Evolutionary conservation across 2,329 filamentous ascomycete genomes (phyloP), one percentile per base, ranked within the genome.

Genomic region (Xylaria sp.): DNA sequence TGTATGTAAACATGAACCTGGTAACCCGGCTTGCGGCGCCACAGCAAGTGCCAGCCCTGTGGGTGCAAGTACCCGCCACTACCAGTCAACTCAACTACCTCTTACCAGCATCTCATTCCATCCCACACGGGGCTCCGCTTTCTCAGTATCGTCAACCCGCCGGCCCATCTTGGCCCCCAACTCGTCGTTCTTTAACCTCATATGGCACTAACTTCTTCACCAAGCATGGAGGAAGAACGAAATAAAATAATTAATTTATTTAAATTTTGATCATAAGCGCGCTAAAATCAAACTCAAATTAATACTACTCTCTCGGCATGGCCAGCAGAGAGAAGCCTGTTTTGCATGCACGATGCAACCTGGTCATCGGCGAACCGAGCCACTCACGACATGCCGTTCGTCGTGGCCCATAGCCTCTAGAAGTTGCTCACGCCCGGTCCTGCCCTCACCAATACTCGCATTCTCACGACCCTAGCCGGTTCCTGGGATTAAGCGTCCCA

Each of bases 401-500:
- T 51, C 36, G 23, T 52, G 15, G 67, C 67, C 49, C 63, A 33
- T 41, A 52, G 39, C 48, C 48, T 67, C 63, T 54, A 67, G 63
- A 65, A 56, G 70, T 58, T 64, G 70, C 58, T 64, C 71, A 70
- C 72, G 67, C 55, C 69, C 61, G 71, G 67, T 72, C 64, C 56
- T 60, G 43, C 63, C 56, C n/a, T 25, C 13, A 66, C 51, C 57
- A 68, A 55, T 66, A 61, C 43, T 66, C 51, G 25, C 41, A 57
- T 43, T 10, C 18, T 57, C 55, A 9, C 56, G 33, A 46, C 56
- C 68, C 71, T 63, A 67, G 62, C 61, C 62, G 15, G 12, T 57
- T 46, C 65, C 64, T 66, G 55, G 49, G 49, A 67, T 70, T 52
- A 55, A 46, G 62, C 59, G 62, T 66, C 71, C 70, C 70, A 57